Base-by-base conservation (phyloP, 2,329 filamentous ascomycete genomes). In the Aspergillus sp. region DNA sequence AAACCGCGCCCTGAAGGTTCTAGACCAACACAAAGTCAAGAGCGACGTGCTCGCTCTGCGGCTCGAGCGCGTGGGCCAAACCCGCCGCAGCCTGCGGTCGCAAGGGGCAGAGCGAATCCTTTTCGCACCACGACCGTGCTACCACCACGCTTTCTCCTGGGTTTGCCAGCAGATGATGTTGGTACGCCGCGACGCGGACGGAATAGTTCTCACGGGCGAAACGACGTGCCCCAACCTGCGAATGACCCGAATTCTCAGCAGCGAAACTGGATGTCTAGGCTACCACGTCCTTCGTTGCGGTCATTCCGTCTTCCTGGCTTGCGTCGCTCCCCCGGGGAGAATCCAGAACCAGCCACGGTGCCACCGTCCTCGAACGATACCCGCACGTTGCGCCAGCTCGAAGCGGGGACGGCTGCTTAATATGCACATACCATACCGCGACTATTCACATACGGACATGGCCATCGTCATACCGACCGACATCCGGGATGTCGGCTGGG, bases 1-100 rank as follows among this genome's bases (percentile, higher is more conserved):
- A 96, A 96, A 63, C 85, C 86, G 31, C 82, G 86, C 11, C 69
- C 82, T 3, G 75, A 78, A 40, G 68, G 63, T 32, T 36, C 44
- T 26, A 57, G 54, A 28, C 31, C 41, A 12, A 31, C 40, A 8
- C 30, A 50, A 25, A 49, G 48, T 25, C 38, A 41, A 30, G 61
- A 57, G 30, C 53, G 58, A 8, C 37, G 49, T 26, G 57, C 52
- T 41, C 53, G 46, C 39, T 36, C 34, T 26, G 34, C 47, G 20
- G 49, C 28, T 26, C 47, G 53, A 22, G 36, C 39, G 14, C 43
- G 53, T 39, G 33, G 40, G 34, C 51, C 43, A 16, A 52, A 46
- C 41, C 52, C 49, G 30, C 55, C 58, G 16, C 55, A 56, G 30
- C 51, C 51, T 39, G 55, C 51, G 12, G 58, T 57, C 34, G 47